Evolutionary conservation across 1,284 basidiomycete species (phyloP).

Genomic region (Apiotrichum veenhuisii): DNA sequence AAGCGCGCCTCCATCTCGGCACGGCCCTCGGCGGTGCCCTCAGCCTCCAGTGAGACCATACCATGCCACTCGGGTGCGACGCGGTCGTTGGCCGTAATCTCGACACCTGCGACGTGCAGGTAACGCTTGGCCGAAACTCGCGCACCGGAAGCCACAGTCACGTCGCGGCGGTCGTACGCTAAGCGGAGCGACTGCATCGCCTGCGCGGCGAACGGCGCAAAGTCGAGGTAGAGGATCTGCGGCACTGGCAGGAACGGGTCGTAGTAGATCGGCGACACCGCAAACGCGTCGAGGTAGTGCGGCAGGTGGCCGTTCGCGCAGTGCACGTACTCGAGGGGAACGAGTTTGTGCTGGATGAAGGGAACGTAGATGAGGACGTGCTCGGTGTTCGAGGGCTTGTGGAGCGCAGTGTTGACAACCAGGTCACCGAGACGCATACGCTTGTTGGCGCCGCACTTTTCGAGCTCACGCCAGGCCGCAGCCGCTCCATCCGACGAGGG

Average conservation of each 20-base stretch:
- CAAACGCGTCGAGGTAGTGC: slow-evolving; percentile 43
- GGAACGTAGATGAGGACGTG: slow-evolving; percentile 45
- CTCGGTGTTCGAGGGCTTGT: slow-evolving; percentile 34
- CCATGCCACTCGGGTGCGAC: slow-evolving; percentile 44
- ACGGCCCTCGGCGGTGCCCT: slow-evolving; percentile 48
- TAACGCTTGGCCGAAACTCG: slow-evolving; percentile 48
- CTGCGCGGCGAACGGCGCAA: slow-evolving; percentile 41
- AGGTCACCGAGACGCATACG: slow-evolving; percentile 46
- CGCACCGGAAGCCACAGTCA: slow-evolving; percentile 45
- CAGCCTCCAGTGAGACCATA: slow-evolving; percentile 47
- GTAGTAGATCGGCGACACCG: slow-evolving; percentile 49
- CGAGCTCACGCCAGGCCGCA: slow-evolving; percentile 41
- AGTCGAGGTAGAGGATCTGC: slow-evolving; percentile 47
- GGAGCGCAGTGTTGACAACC: slow-evolving; percentile 47
- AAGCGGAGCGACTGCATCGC: slow-evolving; percentile 39
- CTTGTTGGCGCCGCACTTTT: slow-evolving; percentile 46
- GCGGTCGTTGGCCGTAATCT: slow-evolving; percentile 27
- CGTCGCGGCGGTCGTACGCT: slow-evolving; percentile 47
- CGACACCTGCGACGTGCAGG: slow-evolving; percentile 48
- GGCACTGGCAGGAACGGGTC: slow-evolving; percentile 46
- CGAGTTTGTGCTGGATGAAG: slow-evolving; percentile 38
- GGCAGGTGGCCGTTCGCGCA: slow-evolving; percentile 42
- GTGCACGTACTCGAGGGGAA: slow-evolving; percentile 45
- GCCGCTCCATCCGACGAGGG: slow-evolving; percentile 46
- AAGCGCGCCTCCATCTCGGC: slow-evolving; percentile 37